Conservation (phyloP, 2,329 filamentous ascomycete genomes). For the Alternaria metachromatica region DNA sequence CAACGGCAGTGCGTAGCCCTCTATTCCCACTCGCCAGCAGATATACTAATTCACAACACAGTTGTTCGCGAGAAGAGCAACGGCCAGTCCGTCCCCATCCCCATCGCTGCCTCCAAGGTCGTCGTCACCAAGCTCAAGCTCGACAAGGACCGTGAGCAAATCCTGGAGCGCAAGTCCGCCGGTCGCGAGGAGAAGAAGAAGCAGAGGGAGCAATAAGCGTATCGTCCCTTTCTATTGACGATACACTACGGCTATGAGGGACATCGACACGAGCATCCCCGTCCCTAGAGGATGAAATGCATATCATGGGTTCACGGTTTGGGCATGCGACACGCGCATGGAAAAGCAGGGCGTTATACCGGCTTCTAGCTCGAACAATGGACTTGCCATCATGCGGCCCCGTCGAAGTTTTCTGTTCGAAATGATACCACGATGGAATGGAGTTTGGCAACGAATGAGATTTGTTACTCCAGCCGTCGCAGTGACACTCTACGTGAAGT, state of each 20-base stretch:
- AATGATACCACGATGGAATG: conserved; percentile 39
- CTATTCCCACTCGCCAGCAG: background rate
- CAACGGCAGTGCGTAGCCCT: conserved; percentile 67
- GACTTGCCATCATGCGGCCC: conserved; percentile 44
- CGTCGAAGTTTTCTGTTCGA: conserved; percentile 41
- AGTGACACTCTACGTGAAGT: conserved; percentile 28
- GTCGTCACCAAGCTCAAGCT: conserved; percentile 99
- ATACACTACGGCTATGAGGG: conserved; percentile 48
- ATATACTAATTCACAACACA: conserved; percentile 32
- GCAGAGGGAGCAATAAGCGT: conserved; percentile 63
- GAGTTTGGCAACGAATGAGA: conserved; percentile 32
- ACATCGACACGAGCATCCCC: conserved; percentile 43
- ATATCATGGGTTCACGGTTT: conserved; percentile 47
- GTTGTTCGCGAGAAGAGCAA: conserved; percentile 97
- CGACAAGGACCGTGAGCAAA: conserved; percentile 91
- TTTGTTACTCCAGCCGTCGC: conserved; percentile 35
- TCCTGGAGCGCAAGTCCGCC: conserved; percentile 82
- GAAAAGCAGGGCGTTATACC: conserved; percentile 49
- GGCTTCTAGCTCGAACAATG: conserved; percentile 48
- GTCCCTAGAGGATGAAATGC: conserved; percentile 48
- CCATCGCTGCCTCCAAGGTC: conserved; percentile 95
- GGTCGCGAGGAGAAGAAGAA: conserved; percentile 80
- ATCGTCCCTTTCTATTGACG: conserved; percentile 40
- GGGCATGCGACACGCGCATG: conserved; percentile 42
- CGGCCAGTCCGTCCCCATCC: conserved; percentile 93